Base-by-base conservation (phyloP, 768 basidiomycete species). In the Tylopilus subfusipes region DNA sequence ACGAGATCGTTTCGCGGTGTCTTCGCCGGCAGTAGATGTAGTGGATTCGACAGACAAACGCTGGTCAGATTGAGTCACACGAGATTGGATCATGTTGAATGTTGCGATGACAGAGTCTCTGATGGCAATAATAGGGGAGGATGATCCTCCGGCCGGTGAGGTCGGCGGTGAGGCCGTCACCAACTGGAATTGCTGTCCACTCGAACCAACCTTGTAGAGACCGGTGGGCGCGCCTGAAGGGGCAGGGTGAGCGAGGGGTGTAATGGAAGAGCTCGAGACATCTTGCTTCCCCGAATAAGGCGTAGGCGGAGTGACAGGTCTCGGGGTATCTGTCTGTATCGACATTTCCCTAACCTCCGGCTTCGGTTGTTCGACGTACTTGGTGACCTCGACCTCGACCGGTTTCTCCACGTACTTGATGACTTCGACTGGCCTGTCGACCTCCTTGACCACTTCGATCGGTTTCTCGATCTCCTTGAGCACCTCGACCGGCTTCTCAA, bases 41-140 rank as follows among this genome's bases (percentile, higher is more conserved):
- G 79, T 75, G 19, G 87, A 88, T 63, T 92, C 89, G 46, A 90
- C 80, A 14, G 90, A 90, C 58, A 78, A 82, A 27, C 88, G 75
- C 53, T 85, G 75, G 52, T 90, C 88, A 19, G 83, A 75, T 13
- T 75, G 72, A 11, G 81, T 76, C 4, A 78, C 75, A 42, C 82
- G 79, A 18, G 79, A 74, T 2, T 81, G 78, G 27, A 75, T 67
- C 49, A 67, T 68, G 51, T 71, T 73, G 48, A 85, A 76, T 5
- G 68, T 62, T 0, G 81, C 76, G 39, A 68, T 72, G 39, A 68
- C 72, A 2, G 83, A 77, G 39, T 88, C 84, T 51, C 82, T 77
- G 63, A 82, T 71, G 16, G 75, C 63, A 27, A 70, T 70, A 73
- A 71, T 44, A 63, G 73, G 67, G 7, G 73, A 66, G 50, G 72